phyloP scores from a whole-genome alignment of 352 stramenopile species.

The Globisporangium spiculum region DNA sequence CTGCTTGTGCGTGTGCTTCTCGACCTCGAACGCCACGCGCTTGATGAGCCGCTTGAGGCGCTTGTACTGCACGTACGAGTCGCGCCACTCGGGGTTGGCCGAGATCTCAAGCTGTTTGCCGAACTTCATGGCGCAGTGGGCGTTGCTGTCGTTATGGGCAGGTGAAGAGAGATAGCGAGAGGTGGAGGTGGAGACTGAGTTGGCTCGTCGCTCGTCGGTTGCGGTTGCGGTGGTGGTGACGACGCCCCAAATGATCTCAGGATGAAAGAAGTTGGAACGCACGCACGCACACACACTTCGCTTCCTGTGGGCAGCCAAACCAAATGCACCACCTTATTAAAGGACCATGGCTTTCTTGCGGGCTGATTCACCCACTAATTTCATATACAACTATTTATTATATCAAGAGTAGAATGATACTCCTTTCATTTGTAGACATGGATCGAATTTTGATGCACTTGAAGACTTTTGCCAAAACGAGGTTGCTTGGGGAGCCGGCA shows the following conservation, averaged over 20 bases:
- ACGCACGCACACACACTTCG: too few relatives aligned
- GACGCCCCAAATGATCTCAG: neutral
- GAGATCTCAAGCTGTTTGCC: conserved; percentile 91
- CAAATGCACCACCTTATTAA: neutral
- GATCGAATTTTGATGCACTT: neutral
- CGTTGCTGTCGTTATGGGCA: neutral
- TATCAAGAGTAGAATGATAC: neutral
- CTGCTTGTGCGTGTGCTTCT: conserved; percentile 75
- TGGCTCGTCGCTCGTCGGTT: neutral
- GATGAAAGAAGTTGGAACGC: neutral
- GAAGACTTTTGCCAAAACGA: neutral
- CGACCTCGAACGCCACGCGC: conserved; percentile 85
- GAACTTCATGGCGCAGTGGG: conserved; percentile 83
- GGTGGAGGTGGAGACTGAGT: neutral
- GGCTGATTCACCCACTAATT: neutral
- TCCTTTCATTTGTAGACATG: neutral
- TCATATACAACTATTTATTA: neutral
- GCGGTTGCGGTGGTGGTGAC: neutral
- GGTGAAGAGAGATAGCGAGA: neutral
- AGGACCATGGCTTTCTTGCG: neutral
- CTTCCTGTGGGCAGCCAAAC: neutral
- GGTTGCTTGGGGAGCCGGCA: neutral
- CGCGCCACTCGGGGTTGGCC: conserved; percentile 85
- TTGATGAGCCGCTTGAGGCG: conserved; percentile 90
- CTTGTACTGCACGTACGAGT: conserved; percentile 92